Evolutionary conservation across 148 eudicot species (phyloP).

Genomic region (Rhododendron simsii): DNA sequence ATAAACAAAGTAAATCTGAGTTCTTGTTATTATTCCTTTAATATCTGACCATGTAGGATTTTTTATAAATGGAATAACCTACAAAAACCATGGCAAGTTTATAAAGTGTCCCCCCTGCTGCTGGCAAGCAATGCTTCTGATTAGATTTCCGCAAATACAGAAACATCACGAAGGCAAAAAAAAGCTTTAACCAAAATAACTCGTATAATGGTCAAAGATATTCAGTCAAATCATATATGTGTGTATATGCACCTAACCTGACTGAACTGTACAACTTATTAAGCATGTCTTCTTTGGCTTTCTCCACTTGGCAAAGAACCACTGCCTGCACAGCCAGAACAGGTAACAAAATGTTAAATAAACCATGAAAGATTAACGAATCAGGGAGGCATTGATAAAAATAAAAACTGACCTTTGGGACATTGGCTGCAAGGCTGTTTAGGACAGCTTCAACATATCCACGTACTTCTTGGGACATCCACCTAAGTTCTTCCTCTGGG

Average conservation of each 20-base stretch:
- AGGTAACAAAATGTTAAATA: neutral
- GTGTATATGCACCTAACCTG: slow-evolving; percentile 44
- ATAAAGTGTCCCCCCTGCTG: neutral
- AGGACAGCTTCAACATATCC: slow-evolving; percentile 97
- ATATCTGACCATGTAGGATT: neutral
- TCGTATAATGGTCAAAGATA: neutral
- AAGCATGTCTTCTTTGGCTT: slow-evolving; percentile 97
- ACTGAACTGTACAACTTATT: slow-evolving; percentile 85
- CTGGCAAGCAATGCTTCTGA: neutral
- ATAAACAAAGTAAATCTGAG: neutral
- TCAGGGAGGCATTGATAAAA: neutral
- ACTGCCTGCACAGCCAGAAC: slow-evolving; percentile 61
- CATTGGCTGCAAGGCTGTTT: slow-evolving; percentile 95
- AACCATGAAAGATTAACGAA: neutral
- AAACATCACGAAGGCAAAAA: neutral
- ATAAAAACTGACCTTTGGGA: slow-evolving; percentile 63
- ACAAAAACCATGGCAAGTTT: neutral
- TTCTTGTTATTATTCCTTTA: neutral
- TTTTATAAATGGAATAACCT: neutral
- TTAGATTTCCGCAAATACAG: neutral
- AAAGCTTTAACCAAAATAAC: neutral
- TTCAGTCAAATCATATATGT: neutral
- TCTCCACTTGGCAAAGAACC: slow-evolving; percentile 98
- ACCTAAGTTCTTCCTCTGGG: slow-evolving; percentile 93
- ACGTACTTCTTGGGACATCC: slow-evolving; percentile 99